These are phyloP conservation scores for Amphicarpaea edgeworthii DNA, from an alignment of 306 rosid species.

Conservation along the genomic window DNA sequence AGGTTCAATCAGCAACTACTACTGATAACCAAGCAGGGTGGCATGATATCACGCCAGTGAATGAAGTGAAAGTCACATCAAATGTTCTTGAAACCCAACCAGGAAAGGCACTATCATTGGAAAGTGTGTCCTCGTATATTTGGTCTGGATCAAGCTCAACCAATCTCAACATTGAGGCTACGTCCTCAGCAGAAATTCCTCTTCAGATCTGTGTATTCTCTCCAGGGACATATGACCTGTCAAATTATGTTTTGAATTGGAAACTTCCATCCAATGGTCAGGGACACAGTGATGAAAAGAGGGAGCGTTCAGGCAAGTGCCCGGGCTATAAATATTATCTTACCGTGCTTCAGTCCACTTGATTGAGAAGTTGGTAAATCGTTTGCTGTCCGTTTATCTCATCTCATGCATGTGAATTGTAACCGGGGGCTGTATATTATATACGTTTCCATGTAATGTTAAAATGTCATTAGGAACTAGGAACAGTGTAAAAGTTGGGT, in stretches of 20 bases:
- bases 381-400: slow-evolving; percentile 32
- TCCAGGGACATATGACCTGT: slow-evolving; percentile 84
- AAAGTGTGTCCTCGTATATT: slow-evolving; percentile 69
- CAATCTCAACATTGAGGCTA: slow-evolving; percentile 62
- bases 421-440: slow-evolving; percentile 50
- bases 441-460: slow-evolving; percentile 50
- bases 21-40: slow-evolving; percentile 78
- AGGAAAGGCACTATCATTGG: slow-evolving; percentile 55
- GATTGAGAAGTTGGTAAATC: slow-evolving; percentile 49
- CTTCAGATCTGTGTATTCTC: slow-evolving; percentile 89
- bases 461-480: slow-evolving; percentile 49
- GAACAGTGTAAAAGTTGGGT: slow-evolving; percentile 41
- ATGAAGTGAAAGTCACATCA: slow-evolving; percentile 69
- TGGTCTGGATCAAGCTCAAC: slow-evolving; percentile 96
- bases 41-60: slow-evolving; percentile 70
- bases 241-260: slow-evolving; percentile 85
- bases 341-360: slow-evolving; percentile 79
- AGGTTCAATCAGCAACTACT: slow-evolving; percentile 47
- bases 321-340: slow-evolving; percentile 83
- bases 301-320: slow-evolving; percentile 68
- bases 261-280: slow-evolving; percentile 54
- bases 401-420: slow-evolving; percentile 44
- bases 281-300: slow-evolving; percentile 47
- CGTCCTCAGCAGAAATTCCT: slow-evolving; percentile 72
- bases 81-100: slow-evolving; percentile 54